Evolutionary conservation across 1,284 basidiomycete species (phyloP).

Genomic region (Ustilago bromivora): DNA sequence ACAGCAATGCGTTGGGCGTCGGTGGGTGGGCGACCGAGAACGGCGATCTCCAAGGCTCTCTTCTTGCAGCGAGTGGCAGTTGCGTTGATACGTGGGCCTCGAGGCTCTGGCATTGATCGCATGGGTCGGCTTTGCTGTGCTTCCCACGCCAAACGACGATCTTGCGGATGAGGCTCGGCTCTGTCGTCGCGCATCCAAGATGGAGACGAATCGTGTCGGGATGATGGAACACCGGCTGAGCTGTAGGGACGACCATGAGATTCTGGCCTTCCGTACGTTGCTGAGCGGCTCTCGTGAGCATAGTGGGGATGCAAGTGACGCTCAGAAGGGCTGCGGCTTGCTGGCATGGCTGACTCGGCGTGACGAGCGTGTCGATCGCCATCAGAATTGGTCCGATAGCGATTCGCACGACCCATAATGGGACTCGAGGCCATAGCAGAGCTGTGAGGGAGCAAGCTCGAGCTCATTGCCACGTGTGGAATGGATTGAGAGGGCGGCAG

Average conservation of each 20-base stretch:
- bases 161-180: conserved; percentile 15
- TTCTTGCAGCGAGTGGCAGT: conserved; percentile 26
- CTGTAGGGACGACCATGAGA: conserved; percentile 20
- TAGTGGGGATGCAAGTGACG: conserved; percentile 20
- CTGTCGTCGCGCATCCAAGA: conserved; percentile 22
- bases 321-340: conserved; percentile 30
- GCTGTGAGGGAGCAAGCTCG: conserved; percentile 1
- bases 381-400: conserved; percentile 38
- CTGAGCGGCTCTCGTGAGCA: conserved; percentile 7
- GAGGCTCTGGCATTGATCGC: conserved; percentile 26
- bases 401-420: conserved; percentile 9
- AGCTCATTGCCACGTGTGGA: not conserved
- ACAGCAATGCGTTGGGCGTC: conserved; percentile 29
- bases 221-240: conserved; percentile 7
- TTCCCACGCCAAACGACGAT: conserved; percentile 19
- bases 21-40: conserved; percentile 31
- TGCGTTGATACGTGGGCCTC: conserved; percentile 9
- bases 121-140: conserved; percentile 8
- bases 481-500: conserved; percentile 31
- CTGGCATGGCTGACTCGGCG: conserved; percentile 1
- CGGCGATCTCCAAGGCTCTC: conserved; percentile 30
- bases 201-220: conserved; percentile 10
- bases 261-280: conserved; percentile 3
- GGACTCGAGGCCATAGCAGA: conserved; percentile 15
- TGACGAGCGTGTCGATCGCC: conserved; percentile 26